Evolutionary conservation across 2,329 filamentous ascomycete genomes (phyloP).

Genomic region (Zymoseptoria tritici): DNA sequence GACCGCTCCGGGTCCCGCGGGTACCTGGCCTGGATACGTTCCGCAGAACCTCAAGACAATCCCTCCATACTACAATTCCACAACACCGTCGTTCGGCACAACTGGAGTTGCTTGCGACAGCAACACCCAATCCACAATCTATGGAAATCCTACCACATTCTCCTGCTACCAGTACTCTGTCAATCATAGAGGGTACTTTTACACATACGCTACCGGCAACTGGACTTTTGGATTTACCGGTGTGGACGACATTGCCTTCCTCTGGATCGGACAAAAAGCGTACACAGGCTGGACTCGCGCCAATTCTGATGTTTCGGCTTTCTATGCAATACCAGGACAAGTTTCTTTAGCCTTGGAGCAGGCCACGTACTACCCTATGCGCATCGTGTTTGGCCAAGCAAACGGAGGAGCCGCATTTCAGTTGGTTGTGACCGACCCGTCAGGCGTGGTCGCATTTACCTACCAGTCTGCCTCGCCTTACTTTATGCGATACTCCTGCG

Average conservation of each 20-base stretch:
- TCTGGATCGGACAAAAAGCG: constrained; percentile 22
- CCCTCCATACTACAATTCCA: neutral
- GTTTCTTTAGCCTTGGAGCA: neutral
- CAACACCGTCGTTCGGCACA: neutral
- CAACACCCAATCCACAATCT: neutral
- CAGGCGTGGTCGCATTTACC: neutral
- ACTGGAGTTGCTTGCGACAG: neutral
- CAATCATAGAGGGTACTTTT: constrained; percentile 17
- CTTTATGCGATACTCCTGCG: neutral
- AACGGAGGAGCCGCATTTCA: neutral
- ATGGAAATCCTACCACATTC: neutral
- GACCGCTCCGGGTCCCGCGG: neutral
- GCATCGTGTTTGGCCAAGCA: neutral
- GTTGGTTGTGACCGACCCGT: neutral
- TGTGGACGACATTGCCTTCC: constrained; percentile 19
- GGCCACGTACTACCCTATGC: neutral
- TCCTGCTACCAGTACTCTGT: constrained; percentile 1
- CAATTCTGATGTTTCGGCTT: constrained; percentile 9
- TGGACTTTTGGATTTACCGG: constrained; percentile 19
- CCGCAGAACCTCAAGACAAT: neutral
- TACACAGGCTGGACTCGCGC: constrained; percentile 16
- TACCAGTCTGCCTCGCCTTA: neutral
- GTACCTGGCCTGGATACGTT: neutral
- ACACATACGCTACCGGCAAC: constrained; percentile 10
- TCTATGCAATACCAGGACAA: neutral